Evolutionary conservation across 441 rosid genomes (phyloP), one percentile per base, ranked within the genome.

Genomic region (Iberis amara): DNA sequence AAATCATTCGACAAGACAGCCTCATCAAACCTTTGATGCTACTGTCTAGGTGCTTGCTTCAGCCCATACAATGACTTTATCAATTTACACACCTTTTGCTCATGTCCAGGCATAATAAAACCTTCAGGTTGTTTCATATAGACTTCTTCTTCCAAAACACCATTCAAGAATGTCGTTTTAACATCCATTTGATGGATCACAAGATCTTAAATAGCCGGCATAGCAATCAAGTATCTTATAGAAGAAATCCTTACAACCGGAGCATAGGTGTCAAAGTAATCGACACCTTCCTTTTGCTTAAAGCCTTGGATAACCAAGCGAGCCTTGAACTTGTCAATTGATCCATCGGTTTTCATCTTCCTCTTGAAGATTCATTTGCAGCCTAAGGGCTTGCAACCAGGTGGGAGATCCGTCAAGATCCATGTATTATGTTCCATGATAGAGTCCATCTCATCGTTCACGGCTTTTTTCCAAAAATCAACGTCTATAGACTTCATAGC

Each of bases 21-120:
- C 11, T 46, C 18, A 30, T 68, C 64, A 57, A 68, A 62, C 8
- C 50, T 62, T 33, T 68, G 27, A 14, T 68, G 42, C 2, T 47
- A 68, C 3, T 68, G 1, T 4, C 62, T 68, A 1, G 42, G 52
- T 23, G 61, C 52, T 41, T 68, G 18, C 10, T 68, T 58, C 0
- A 68, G n/a, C 6, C 37, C 28, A 47, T 63, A 63, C 3, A 46
- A 23, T 4, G 55, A 45, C 6, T 26, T 26, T 3, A 45, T 7
- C n/a, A 45, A 4, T 15, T 45, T 45, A 11, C 33, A 45, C 18
- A 45, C 33, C 3, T 45, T 45, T 6, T 45, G 18, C 10, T 45
- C 35, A 45, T 27, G 11, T 3, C 10, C 35, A 11, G 32, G n/a
- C 50, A 26, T 45, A 27, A 27, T 3, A 27, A 39, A 39, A 0